Evolutionary conservation across 352 stramenopile species (phyloP).

Genomic region (Pythium chondricola): DNA sequence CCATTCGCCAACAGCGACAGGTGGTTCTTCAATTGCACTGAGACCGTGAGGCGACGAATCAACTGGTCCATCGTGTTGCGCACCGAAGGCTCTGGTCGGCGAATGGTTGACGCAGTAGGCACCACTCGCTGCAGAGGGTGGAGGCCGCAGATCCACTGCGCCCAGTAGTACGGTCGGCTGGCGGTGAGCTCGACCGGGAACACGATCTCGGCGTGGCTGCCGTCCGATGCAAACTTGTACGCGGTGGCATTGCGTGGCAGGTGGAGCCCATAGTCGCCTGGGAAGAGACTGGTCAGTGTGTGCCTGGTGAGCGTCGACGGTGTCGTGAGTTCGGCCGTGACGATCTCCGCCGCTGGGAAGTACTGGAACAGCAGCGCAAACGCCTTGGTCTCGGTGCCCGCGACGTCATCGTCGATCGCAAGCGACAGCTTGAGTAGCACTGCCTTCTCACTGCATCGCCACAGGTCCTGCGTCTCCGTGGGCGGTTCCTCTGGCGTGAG

Average conservation of each 20-base stretch:
- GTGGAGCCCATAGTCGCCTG: constrained; percentile 41
- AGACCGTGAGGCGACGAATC: constrained; percentile 41
- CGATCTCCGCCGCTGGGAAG: constrained; percentile 40
- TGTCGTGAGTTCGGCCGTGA: constrained; percentile 45
- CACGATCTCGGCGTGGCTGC: constrained; percentile 23
- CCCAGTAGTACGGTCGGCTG: constrained; percentile 62
- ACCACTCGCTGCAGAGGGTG: constrained; percentile 37
- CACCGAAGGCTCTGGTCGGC: constrained; percentile 56
- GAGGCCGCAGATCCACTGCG: constrained; percentile 70
- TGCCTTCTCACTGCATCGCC: constrained; percentile 44
- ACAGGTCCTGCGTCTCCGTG: constrained; percentile 30
- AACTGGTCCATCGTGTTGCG: constrained; percentile 61
- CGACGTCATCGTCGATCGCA: constrained; percentile 28
- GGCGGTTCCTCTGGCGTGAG: background rate
- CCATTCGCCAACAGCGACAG: constrained; percentile 33
- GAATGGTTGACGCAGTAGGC: background rate
- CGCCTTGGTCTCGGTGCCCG: constrained; percentile 19
- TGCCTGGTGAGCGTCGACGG: constrained; percentile 10
- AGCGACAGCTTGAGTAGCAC: constrained; percentile 41
- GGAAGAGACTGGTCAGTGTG: constrained; percentile 47
- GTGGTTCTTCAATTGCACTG: constrained; percentile 39
- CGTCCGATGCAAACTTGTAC: constrained; percentile 38
- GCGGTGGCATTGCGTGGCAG: constrained; percentile 35
- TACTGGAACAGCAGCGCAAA: constrained; percentile 67
- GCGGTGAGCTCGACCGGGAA: constrained; percentile 30